Base-by-base conservation (phyloP, 371 early-diverging fungal genomes). In the Mucor racemosus region DNA sequence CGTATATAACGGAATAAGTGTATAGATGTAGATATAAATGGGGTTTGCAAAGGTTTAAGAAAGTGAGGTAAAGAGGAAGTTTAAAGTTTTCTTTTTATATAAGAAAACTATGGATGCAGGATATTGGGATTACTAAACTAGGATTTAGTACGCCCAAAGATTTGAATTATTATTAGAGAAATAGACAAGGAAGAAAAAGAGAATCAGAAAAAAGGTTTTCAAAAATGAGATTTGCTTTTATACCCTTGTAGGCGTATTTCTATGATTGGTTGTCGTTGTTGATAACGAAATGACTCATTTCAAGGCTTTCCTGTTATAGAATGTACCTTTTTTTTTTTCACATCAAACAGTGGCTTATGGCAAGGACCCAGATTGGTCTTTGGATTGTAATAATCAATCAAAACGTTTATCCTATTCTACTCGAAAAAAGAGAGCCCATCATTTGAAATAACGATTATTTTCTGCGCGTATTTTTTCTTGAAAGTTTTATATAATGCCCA, bases 241-340 rank as follows among this genome's bases (percentile, higher is more conserved):
- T 50, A 50, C 21, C 50, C 50, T 50, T 21, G 0, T 9, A 26
- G 26, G 11, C 8, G 50, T 19, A 19, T 17, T 21, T 50, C 17
- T 19, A 50, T 50, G 50, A 50, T 50, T 50, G 50, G 50, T 17
- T 26, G 8, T 21, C 21, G 8, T 1, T n/a, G 38, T 38, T 26
- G 57, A 58, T 34, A 38, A 38, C 21, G 35, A 26, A 39, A 54
- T 54, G 39, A 19, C 21, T 68, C 68, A 68, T 68, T 62, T 48
- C 33, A 3, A 33, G 1, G 26, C 68, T 68, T 68, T 68, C 68
- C 63, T 68, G 39, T 38, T 68, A 58, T 62, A 40, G 68, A 21
- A 44, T 19, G 14, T 10, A 19, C 26, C 59, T 14, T 58, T 58
- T 38, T 15, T 36, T 36, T 58, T 41, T 55, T 55, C 35, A 55